Evolutionary conservation across 1,284 basidiomycete species (phyloP), one percentile per base, ranked within the genome.

Genomic region (Megacollybia platyphylla): DNA sequence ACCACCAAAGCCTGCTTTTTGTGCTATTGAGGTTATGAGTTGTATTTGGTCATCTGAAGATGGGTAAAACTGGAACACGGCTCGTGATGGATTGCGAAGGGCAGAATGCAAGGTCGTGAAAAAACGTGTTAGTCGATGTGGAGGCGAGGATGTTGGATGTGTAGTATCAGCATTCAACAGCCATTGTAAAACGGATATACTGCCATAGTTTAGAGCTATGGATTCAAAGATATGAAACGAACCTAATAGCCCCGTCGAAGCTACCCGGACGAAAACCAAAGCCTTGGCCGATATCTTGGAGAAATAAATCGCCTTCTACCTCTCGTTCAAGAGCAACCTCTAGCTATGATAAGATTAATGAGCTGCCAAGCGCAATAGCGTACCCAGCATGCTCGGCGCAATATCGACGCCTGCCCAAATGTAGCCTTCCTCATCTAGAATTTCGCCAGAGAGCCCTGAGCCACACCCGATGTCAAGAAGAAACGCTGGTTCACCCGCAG

Each of bases 181-280:
- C 96, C 96, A 99, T 65, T 99, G 96, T 2, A 99, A 71, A 18
- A 97, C 96, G 15, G 96, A 98, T 57, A 99, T 89, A 56, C 92
- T 96, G 52, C 10, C 34, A 7, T 35, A 27, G 28, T 34, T 3
- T 44, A 8, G 7, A 17, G 30, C 30, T 24, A 29, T 34, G 26
- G 37, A 18, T 39, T 32, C n/a, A 36, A 38, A 38, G 24, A 35
- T 15, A 45, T 34, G 26, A 45, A 17, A 54, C 68, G 39, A 40
- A 87, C 91, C 90, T 94, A 56, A 99, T 98, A 6, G 91, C 92
- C 36, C 93, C 96, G 59, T 99, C 96, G 59, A 98, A 98, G 48
- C 87, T 87, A 46, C 94, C 96, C 37, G 96, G 87, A 27, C 96
- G 73, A 61, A 97, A 98, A 2, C 91, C 89, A 52, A 94, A 85